Evolutionary conservation across 169 alveolate species (phyloP).

Genomic region (Cryptosporidium felis): DNA sequence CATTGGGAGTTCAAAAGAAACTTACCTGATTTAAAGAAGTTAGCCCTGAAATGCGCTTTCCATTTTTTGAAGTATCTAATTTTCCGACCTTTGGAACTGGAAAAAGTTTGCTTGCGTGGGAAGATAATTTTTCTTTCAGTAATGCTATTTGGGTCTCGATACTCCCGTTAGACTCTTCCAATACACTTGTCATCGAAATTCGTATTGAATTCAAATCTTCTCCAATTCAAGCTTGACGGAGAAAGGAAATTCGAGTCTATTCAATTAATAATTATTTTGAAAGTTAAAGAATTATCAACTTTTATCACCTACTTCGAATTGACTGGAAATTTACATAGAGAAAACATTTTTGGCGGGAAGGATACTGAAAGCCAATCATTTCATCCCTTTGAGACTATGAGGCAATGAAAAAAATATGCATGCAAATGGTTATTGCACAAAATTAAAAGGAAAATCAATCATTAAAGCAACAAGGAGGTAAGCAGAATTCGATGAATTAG

Average conservation of each 20-base stretch:
- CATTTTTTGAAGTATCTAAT: constrained; percentile 9
- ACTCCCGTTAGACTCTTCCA: background rate
- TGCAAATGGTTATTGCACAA: no score
- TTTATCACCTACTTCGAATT: background rate
- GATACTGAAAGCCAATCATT: no score
- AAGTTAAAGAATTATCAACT: no score
- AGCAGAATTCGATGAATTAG: no score
- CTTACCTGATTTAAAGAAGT: background rate
- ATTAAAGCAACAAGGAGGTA: no score
- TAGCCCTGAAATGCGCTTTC: background rate
- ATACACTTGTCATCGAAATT: background rate
- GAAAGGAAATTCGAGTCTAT: background rate
- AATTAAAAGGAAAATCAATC: no score
- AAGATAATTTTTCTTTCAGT: background rate
- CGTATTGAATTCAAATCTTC: background rate
- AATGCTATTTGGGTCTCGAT: constrained; percentile 25
- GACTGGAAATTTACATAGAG: constrained; percentile 2
- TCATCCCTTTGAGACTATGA: background rate
- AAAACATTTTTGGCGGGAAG: background rate
- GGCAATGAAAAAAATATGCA: background rate
- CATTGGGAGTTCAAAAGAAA: background rate
- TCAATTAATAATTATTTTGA: background rate
- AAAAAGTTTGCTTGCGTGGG: constrained; percentile 26
- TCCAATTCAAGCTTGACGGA: background rate
- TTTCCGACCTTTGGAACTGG: constrained; percentile 52